Conservation (phyloP, 2,329 filamentous ascomycete genomes). For the Scortechinia acanthostroma region DNA sequence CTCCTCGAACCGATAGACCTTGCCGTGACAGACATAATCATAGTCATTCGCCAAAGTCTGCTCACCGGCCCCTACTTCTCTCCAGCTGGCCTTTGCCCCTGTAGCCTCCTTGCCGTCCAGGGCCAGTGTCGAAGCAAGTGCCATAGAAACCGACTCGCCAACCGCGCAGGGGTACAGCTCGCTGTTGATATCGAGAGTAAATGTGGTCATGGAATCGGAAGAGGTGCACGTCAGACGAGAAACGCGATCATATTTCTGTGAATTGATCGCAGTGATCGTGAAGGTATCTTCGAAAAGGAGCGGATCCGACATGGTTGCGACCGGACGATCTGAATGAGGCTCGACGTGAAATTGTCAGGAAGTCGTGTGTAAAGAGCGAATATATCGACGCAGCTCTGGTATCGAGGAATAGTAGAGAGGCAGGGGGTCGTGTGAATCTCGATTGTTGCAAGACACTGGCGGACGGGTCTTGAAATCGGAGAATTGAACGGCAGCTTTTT, state of each 20-base stretch:
- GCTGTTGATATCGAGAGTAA: constrained; percentile 61
- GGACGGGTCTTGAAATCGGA: too few species aligned
- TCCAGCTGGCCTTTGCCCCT: constrained; percentile 39
- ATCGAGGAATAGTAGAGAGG: too few species aligned
- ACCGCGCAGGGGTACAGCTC: constrained; percentile 54
- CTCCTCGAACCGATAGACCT: constrained; percentile 41
- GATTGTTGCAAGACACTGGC: too few species aligned
- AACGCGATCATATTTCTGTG: constrained; percentile 63
- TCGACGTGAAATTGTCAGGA: too few species aligned
- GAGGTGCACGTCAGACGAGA: constrained; percentile 51
- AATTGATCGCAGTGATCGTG: constrained; percentile 49
- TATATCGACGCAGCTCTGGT: neutral
- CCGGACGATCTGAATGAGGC: too few species aligned
- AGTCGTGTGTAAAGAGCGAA: neutral
- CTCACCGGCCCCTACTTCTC: constrained; percentile 28
- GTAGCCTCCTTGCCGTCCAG: constrained; percentile 44
- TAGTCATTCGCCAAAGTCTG: constrained; percentile 42
- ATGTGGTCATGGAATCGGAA: constrained; percentile 33
- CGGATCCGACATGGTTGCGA: constrained; percentile 47
- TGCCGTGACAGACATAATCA: constrained; percentile 40
- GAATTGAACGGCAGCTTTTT: too few species aligned
- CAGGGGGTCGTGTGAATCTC: too few species aligned
- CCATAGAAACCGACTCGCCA: constrained; percentile 49
- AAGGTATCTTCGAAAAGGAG: constrained; percentile 62
- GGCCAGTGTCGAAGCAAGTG: constrained; percentile 55